These are phyloP conservation scores for Lumnitzera racemosa DNA, from an alignment of 345 rosid species.

Conservation along the genomic window DNA sequence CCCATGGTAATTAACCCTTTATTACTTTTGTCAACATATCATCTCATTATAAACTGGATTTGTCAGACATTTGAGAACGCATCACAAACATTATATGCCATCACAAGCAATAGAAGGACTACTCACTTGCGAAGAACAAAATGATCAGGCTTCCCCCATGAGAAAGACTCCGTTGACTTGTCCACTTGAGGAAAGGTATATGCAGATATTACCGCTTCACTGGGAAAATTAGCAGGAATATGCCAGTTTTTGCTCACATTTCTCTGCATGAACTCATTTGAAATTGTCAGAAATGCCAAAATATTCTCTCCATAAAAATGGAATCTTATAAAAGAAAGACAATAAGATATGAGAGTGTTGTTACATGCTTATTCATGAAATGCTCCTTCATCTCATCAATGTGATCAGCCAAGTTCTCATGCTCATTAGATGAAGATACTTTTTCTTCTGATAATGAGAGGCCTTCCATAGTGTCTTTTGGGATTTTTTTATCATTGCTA, in stretches of 20 bases:
- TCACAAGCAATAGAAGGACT: background rate
- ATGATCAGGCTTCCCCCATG: constrained; percentile 94
- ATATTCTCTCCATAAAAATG: too few relatives aligned
- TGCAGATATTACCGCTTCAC: constrained; percentile 77
- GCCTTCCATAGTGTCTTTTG: constrained; percentile 13
- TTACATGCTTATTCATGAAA: constrained; percentile 89
- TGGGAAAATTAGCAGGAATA: constrained; percentile 81
- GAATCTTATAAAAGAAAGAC: background rate
- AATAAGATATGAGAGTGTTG: constrained; percentile 5
- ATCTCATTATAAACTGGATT: too few relatives aligned
- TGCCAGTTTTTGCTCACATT: constrained; percentile 99
- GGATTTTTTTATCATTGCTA: constrained; percentile 15
- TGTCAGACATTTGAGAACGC: too few relatives aligned
- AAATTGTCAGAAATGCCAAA: too few relatives aligned
- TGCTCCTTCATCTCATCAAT: constrained; percentile 43
- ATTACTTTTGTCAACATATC: too few relatives aligned
- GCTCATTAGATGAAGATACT: constrained; percentile 18
- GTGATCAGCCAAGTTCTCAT: constrained; percentile 21
- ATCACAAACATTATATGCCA: too few relatives aligned
- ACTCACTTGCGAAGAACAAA: constrained; percentile 68
- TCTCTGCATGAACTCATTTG: constrained; percentile 38
- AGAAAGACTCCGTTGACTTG: constrained; percentile 74
- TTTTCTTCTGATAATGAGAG: constrained; percentile 23
- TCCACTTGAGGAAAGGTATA: constrained; percentile 88
- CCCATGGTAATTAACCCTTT: too few relatives aligned